Evolutionary conservation across 2,329 filamentous ascomycete species (phyloP), one percentile per base, ranked within the genome.

Genomic region (Diaporthe citri): DNA sequence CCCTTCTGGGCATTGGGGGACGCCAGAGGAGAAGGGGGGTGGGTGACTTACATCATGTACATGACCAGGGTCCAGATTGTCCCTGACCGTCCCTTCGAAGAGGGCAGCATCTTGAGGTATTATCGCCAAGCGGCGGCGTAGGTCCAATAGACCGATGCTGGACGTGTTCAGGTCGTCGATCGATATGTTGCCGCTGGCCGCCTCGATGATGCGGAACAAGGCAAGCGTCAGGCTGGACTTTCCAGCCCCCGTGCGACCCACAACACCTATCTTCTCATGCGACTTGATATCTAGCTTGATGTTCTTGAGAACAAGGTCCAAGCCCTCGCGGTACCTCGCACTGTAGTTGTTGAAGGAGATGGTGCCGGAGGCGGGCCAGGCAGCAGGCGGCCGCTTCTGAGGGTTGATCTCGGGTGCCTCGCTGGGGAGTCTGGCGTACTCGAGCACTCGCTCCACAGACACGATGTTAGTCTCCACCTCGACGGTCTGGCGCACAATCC

Each of bases 381-480:
- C 94, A 77, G 95, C 94, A 13, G 95, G 92, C 55, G 97, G 96
- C 66, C 96, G 90, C 82, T 94, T 93, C 84, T 95, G 93, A 81
- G 94, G 93, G 79, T 98, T 94, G 78, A 98, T 95, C 83, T 99
- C 97, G 10, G 96, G 95, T 69, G 97, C 96, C 86, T 99, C 97
- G 83, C 94, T 97, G 36, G 96, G 96, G 77, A 99, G 89, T 69
- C 91, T 90, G 74, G 96, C 95, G 85, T 99, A 99, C 84, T 99
- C 97, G 67, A 99, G 92, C 64, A 99, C 96, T 81, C 97, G 94
- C 88, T 99, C 97, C 51, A 99, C 97, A 13, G 96, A 98, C 60
- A 99, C 96, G 81, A 99, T 99, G 85, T 99, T 99, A n/a, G 96
- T 98, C 88, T 99, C 97, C n/a, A 99, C 97, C 84, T 99, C 97